Evolutionary conservation across 805 yeast species (phyloP), one percentile per base, ranked within the genome.

Genomic region (Pichia cabralensis): DNA sequence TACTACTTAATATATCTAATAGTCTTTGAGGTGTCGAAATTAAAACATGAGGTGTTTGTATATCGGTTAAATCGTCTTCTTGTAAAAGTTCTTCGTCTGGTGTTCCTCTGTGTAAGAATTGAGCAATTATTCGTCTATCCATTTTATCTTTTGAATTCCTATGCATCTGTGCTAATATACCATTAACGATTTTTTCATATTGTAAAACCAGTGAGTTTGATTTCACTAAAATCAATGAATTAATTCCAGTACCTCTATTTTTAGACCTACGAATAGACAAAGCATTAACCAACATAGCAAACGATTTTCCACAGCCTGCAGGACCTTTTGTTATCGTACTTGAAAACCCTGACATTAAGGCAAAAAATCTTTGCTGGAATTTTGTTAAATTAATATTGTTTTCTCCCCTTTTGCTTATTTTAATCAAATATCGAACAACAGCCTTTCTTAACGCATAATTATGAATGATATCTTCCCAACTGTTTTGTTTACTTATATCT

Each of bases 21-120:
- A 60, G 33, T 39, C 63, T 47, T 16, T 52, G 61, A 4, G 65
- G 63, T 1, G 65, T 60, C 1, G 58, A 16, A 2, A 60, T 55
- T 14, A 60, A 25, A 9, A 58, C 39, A 34, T 55, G 58, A 3
- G 64, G 63, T 6, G 44, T 35, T 14, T 49, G 50, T 14, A 14
- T 15, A 7, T 46, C 46, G 2, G 45, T 46, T 6, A 55, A 32
- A 6, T 34, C 27, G 15, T 36, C 43, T 25, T 52, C 50, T 35
- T 56, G 61, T 12, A 34, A 16, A 7, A 27, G 5, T 36, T 57
- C 61, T 14, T 41, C 45, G 7, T 35, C 45, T 4, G 38, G 40
- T 14, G 44, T 41, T 1, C 53, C 43, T 31, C 64, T 46, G 28
- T 51, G 54, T 22, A 58, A 36, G 35, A 49, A 55, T 33, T 58